Evolutionary conservation across 306 rosid species (phyloP), one percentile per base, ranked within the genome.

Genomic region (Vachellia pachyceras): DNA sequence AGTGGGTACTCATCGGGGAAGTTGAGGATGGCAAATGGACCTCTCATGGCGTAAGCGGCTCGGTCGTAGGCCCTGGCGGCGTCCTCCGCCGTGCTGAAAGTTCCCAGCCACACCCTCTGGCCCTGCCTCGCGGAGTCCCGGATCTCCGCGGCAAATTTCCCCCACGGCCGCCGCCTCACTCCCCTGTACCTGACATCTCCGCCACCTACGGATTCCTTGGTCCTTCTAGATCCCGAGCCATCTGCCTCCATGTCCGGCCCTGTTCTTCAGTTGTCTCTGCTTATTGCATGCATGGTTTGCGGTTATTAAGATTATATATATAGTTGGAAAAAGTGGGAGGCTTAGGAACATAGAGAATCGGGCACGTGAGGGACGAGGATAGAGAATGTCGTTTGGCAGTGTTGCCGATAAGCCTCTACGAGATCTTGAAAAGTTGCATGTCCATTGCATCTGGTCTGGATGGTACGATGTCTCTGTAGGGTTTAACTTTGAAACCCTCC

Each of bases 111-210:
- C 29, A 95, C 84, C 33, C 97, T 79, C 8, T 87, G 82, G 0
- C 98, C 97, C 1, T 95, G 88, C 78, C 92, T 81, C 0, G 86
- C 73, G 0, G 97, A 90, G 85, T 95, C 97, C 0, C 98, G 90
- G 84, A 95, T 95, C 92, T 95, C 98, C 0, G 98, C 97, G 11
- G 98, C 98, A 3, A 80, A 95, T 67, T 92, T 92, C 64, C 98
- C 98, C 97, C 98, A 91, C 0, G 97, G 98, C 49, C 98, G 86
- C 17, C 89, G 14, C 17, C 98, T 83, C 0, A 95, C 97, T 0
- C 98, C 97, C 0, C 97, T 90, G 77, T 90, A 95, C 17, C 77
- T 57, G 39, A 85, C 87, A 22, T 88, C 90, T 5, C 86, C 82
- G 6, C 40, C 70, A 0, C 72, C 72, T 18, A 4, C 47, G 0